These are phyloP conservation scores for Samsoniella hepiali DNA, from an alignment of 2,329 filamentous ascomycete genomes.

Conservation along the genomic window DNA sequence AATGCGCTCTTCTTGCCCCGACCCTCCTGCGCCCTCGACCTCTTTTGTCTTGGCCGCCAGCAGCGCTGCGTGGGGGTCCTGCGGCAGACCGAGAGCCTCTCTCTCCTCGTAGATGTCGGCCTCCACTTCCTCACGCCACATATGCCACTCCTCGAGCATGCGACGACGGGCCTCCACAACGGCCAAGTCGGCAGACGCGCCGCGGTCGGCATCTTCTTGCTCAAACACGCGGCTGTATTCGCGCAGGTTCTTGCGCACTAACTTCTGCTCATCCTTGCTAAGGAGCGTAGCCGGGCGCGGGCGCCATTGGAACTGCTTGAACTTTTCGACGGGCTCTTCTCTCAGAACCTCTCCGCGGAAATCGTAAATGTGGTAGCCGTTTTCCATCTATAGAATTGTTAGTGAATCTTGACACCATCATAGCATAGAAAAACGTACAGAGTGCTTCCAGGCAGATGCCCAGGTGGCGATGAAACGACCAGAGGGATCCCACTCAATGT, in stretches of 20 bases:
- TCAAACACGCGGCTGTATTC: conserved; percentile 96
- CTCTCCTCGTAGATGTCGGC: conserved; percentile 71
- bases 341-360: conserved; percentile 87
- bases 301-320: conserved; percentile 96
- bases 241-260: conserved; percentile 95
- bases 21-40: conserved; percentile 48
- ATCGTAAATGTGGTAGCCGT: conserved; percentile 97
- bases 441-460: conserved; percentile 93
- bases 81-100: conserved; percentile 61
- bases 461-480: conserved; percentile 92
- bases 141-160: conserved; percentile 82
- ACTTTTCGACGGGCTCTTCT: conserved; percentile 91
- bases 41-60: conserved; percentile 54
- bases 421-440: conserved; percentile 56
- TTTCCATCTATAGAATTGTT: conserved; percentile 76
- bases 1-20: conserved; percentile 64
- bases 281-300: conserved; percentile 89
- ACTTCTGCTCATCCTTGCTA: conserved; percentile 94
- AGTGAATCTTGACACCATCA: conserved; percentile 2
- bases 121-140: conserved; percentile 74
- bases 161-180: conserved; percentile 84
- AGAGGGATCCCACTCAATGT: conserved; percentile 97
- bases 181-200: conserved; percentile 88
- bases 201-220: conserved; percentile 89
- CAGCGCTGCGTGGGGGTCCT: conserved; percentile 60